Conservation (phyloP, 768 basidiomycete species). For the Lactifluus volemus region DNA sequence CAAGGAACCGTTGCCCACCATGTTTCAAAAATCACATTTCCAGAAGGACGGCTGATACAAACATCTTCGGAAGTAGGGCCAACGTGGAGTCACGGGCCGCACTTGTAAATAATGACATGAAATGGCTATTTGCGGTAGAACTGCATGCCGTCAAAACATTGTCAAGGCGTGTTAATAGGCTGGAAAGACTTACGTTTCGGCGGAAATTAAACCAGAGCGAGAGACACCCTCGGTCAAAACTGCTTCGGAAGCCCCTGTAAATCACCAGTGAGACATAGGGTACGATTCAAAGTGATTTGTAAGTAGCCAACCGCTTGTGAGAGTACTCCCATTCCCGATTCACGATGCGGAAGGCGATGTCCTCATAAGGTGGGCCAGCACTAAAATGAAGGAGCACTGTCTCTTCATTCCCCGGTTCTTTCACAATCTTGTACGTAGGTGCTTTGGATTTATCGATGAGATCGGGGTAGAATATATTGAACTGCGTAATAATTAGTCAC, state of each 20-base stretch:
- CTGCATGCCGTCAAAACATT: constrained; percentile 25
- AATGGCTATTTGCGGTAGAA: constrained; percentile 68
- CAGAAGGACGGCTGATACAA: constrained; percentile 20
- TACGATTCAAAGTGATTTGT: background rate
- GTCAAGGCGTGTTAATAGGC: constrained; percentile 13
- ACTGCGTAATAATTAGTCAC: constrained; percentile 34
- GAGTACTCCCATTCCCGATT: constrained; percentile 98
- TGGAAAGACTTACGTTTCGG: constrained; percentile 59
- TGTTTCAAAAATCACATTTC: constrained; percentile 26
- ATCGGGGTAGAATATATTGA: constrained; percentile 98
- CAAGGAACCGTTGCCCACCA: constrained; percentile 6
- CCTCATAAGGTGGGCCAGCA: constrained; percentile 97
- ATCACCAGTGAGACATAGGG: constrained; percentile 11
- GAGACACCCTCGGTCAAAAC: constrained; percentile 93
- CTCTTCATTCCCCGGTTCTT: constrained; percentile 91
- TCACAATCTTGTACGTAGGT: constrained; percentile 92
- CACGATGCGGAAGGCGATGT: constrained; percentile 96
- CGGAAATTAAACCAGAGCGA: constrained; percentile 97
- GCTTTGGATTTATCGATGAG: constrained; percentile 97
- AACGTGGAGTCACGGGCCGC: constrained; percentile 19
- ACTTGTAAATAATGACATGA: constrained; percentile 10
- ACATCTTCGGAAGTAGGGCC: constrained; percentile 13
- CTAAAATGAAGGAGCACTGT: constrained; percentile 90
- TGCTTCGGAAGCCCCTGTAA: constrained; percentile 85
- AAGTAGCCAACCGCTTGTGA: constrained; percentile 66